phyloP scores from a whole-genome alignment of 2,329 filamentous ascomycete species.

The Penicillium sclerotiorum region DNA sequence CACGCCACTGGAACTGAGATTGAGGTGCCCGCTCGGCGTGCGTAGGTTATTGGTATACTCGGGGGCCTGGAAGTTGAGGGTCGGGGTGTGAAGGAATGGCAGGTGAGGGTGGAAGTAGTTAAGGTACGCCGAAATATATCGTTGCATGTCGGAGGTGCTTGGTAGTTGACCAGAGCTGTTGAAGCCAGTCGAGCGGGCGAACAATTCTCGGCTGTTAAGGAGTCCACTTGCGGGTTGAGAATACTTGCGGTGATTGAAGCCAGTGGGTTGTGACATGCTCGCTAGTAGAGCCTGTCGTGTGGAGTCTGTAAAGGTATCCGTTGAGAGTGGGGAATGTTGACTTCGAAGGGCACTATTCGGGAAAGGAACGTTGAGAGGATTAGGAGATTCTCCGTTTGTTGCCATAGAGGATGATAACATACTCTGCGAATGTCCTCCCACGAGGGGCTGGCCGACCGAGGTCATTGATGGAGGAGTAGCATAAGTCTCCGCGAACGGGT shows the following conservation, averaged over 20 bases:
- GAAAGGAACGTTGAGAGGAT: conserved; percentile 50
- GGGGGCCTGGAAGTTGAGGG: conserved; percentile 83
- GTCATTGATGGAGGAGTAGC: conserved; percentile 76
- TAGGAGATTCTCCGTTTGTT: conserved; percentile 49
- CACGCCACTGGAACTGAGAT: conserved; percentile 57
- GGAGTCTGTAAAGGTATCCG: conserved; percentile 67
- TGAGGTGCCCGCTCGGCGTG: conserved; percentile 56
- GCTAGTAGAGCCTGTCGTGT: conserved; percentile 65
- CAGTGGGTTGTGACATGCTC: conserved; percentile 62
- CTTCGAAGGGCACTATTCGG: conserved; percentile 65
- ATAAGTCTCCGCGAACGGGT: conserved; percentile 70
- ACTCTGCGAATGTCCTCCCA: conserved; percentile 64
- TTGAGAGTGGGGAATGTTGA: conserved; percentile 62
- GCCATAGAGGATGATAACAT: conserved; percentile 51
- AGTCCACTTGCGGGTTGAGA: conserved; percentile 61
- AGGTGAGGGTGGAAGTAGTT: conserved; percentile 91
- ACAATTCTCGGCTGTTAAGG: conserved; percentile 39
- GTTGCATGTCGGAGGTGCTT: conserved; percentile 81
- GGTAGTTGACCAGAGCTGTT: conserved; percentile 63
- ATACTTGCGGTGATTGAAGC: conserved; percentile 60
- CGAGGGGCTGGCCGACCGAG: conserved; percentile 71
- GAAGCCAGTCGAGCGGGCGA: conserved; percentile 37
- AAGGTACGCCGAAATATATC: conserved; percentile 87
- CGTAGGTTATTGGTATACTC: conserved; percentile 64
- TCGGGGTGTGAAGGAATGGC: conserved; percentile 91